Evolutionary conservation across 768 basidiomycete genomes (phyloP).

Genomic region (Russula compacta): DNA sequence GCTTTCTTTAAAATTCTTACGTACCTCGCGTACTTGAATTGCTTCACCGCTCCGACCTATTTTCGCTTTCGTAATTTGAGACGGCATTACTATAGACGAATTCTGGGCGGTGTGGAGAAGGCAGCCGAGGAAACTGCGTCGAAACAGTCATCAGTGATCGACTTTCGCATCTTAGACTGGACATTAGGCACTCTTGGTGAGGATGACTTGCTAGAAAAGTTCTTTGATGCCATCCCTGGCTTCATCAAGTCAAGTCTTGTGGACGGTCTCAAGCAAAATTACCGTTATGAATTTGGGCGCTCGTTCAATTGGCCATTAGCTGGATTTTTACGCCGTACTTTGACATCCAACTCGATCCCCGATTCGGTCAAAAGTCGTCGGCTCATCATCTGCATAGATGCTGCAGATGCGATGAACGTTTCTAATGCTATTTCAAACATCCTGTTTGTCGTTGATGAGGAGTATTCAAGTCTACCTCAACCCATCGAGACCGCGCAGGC

Average conservation of each 20-base stretch:
- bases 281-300: background rate
- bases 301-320: background rate
- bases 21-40: too few relatives aligned
- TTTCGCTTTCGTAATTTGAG: too few relatives aligned
- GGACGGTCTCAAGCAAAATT: accelerated
- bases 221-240: background rate
- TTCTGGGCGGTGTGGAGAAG: background rate
- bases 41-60: too few relatives aligned
- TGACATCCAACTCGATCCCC: background rate
- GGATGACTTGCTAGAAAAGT: background rate
- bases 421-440: too few relatives aligned
- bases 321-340: background rate
- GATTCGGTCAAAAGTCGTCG: background rate
- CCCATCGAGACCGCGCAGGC: background rate
- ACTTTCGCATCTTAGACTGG: background rate
- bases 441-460: too few relatives aligned
- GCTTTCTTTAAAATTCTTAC: too few relatives aligned
- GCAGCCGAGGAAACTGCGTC: background rate
- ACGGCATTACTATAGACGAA: too few relatives aligned
- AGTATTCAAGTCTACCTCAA: background rate
- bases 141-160: background rate
- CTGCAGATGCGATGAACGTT: too few relatives aligned
- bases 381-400: background rate
- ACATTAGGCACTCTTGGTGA: background rate
- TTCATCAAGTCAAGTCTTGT: background rate